These are phyloP conservation scores for Mortierella sp. DNA, from an alignment of 371 early-diverging fungal species.

Conservation along the genomic window DNA sequence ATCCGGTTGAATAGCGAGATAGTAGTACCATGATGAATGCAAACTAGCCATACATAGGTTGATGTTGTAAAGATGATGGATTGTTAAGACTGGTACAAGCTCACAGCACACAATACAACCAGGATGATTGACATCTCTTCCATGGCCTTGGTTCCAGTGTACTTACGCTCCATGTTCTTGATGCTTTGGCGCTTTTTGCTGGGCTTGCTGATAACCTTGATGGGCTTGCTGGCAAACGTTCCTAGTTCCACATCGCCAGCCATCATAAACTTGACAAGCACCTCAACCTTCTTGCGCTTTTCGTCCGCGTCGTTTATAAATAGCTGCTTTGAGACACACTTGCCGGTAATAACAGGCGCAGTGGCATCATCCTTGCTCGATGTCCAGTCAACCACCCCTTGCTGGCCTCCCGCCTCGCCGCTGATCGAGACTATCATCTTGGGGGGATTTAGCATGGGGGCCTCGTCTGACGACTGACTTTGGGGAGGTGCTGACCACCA, in stretches of 20 bases:
- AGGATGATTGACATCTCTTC: too few relatives aligned
- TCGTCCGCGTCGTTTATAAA: slow-evolving; percentile 88
- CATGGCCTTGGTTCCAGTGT: too few relatives aligned
- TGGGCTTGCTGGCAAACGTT: slow-evolving; percentile 77
- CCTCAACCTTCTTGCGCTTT: slow-evolving; percentile 81
- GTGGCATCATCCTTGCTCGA: slow-evolving; percentile 46
- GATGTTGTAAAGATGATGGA: too few relatives aligned
- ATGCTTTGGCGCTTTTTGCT: slow-evolving; percentile 87
- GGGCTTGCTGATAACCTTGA: slow-evolving; percentile 90
- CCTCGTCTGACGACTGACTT: slow-evolving; percentile 17
- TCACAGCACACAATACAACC: too few relatives aligned
- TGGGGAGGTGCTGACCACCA: slow-evolving; percentile 65
- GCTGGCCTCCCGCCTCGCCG: slow-evolving; percentile 54
- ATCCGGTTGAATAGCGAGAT: slow-evolving; percentile 87
- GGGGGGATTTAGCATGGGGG: slow-evolving; percentile 33
- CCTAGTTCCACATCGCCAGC: slow-evolving; percentile 71
- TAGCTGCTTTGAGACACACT: slow-evolving; percentile 85
- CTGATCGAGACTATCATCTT: slow-evolving; percentile 54
- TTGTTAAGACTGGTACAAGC: too few relatives aligned
- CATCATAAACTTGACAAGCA: slow-evolving; percentile 74
- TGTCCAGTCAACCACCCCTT: slow-evolving; percentile 57
- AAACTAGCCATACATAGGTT: too few relatives aligned
- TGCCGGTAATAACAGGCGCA: slow-evolving; percentile 61
- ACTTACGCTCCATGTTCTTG: slow-evolving; percentile 84
- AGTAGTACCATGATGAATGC: slow-evolving; percentile 86